These are phyloP conservation scores for Paramecium primaurelia DNA, from an alignment of 73 alveolate genomes.

Conservation along the genomic window DNA sequence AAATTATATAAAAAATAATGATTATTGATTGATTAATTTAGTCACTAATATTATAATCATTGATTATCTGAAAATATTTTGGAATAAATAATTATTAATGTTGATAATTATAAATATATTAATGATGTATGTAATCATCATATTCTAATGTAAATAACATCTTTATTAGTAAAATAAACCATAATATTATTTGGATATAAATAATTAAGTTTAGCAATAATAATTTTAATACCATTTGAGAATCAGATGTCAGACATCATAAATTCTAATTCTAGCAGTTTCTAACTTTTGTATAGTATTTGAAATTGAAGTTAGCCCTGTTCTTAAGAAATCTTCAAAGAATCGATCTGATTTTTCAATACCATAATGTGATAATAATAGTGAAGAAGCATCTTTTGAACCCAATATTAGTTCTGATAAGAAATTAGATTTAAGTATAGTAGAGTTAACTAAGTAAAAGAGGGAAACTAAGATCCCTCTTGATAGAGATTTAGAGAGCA, in stretches of 20 bases:
- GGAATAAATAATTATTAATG: background rate
- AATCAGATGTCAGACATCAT: background rate
- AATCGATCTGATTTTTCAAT: background rate
- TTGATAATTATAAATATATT: background rate
- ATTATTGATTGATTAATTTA: background rate
- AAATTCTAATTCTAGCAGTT: background rate
- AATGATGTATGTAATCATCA: background rate
- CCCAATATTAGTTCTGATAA: background rate
- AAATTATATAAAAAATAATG: no score
- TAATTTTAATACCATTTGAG: background rate
- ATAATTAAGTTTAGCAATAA: background rate
- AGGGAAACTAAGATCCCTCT: background rate
- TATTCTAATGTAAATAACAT: background rate
- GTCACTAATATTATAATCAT: background rate
- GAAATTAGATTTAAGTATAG: background rate
- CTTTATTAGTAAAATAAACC: background rate
- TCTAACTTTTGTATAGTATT: background rate
- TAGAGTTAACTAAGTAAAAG: background rate
- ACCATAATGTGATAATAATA: background rate
- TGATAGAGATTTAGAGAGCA: background rate
- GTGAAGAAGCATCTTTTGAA: background rate
- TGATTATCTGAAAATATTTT: background rate
- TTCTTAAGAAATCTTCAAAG: background rate
- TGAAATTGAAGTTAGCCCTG: background rate
- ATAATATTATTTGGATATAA: background rate